Evolutionary conservation across 1,284 basidiomycete species (phyloP), one percentile per base, ranked within the genome.

Genomic region (Kwoniella shivajii): DNA sequence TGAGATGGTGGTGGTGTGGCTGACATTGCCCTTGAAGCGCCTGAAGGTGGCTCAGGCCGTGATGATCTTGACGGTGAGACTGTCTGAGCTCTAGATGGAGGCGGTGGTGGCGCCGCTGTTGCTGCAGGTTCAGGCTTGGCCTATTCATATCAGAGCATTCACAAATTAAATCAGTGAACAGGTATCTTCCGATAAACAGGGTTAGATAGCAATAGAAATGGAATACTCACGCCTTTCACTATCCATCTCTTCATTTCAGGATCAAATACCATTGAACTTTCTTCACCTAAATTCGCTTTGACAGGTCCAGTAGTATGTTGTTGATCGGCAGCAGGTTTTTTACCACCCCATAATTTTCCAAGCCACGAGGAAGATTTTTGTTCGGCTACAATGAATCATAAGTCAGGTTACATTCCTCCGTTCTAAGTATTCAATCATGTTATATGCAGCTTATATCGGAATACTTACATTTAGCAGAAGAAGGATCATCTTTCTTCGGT

Each of bases 181-280:
- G n/a, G n/a, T n/a, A n/a, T n/a, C n/a, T n/a, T n/a, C n/a, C n/a
- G n/a, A n/a, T n/a, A n/a, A n/a, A n/a, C n/a, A n/a, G n/a, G n/a
- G n/a, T n/a, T n/a, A n/a, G n/a, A n/a, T n/a, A n/a, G 36, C 16
- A 22, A 29, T 4, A 18, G 4, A 29, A 31, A 38, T 50, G 7
- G 16, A 14, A 3, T 11, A 70, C 82, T 74, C 65, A 90, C 91
- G 78, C 89, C 93, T 79, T 90, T 94, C 77, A 97, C 94, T 20
- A 99, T 88, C 96, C 96, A 99, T 60, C 88, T 85, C 78, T 96
- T 96, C 61, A 89, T 84, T 22, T 97, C 92, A 68, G 89, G 87
- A 77, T 99, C 96, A 74, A 90, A 99, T 66, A 92, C 90, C 80
- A 99, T 95, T 43, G 86, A 83, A 30, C 84, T 91, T 72, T 95